phyloP scores from a whole-genome alignment of 164 flowering plant genomes.

The Magnolia officinalis region DNA sequence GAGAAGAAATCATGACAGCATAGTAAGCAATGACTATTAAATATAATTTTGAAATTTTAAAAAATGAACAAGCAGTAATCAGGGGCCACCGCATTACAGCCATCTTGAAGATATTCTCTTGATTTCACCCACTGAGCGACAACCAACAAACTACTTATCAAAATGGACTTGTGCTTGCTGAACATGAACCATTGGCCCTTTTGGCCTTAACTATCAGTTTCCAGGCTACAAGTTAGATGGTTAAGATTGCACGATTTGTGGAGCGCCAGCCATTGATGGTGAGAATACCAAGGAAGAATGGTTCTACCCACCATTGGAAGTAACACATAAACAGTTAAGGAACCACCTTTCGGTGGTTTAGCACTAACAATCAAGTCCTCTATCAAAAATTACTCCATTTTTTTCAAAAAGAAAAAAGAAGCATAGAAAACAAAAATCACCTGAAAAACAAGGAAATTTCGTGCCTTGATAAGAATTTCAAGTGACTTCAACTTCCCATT shows the following conservation, averaged over 20 bases:
- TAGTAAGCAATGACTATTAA: too few species aligned
- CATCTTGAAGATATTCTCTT: too few species aligned
- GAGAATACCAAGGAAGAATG: background rate
- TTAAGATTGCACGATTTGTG: background rate
- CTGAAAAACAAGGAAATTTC: conserved; percentile 98
- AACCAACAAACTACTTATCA: too few species aligned
- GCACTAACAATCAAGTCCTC: background rate
- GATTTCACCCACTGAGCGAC: too few species aligned
- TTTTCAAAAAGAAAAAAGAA: too few species aligned
- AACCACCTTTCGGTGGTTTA: background rate
- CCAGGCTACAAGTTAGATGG: background rate
- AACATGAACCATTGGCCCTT: background rate
- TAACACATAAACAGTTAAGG: background rate
- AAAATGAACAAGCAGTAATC: too few species aligned
- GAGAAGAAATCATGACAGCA: too few species aligned
- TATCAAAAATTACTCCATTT: background rate
- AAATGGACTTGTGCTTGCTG: too few species aligned
- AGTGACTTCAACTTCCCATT: conserved; percentile 63
- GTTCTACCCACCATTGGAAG: background rate
- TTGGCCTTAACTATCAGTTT: background rate
- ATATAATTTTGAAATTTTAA: too few species aligned
- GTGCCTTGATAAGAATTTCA: conserved; percentile 92
- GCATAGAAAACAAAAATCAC: conserved; percentile 23
- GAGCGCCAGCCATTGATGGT: background rate
- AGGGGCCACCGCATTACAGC: too few species aligned